Conservation (phyloP, 2,329 filamentous ascomycete genomes). For the Xylaria sp. region DNA sequence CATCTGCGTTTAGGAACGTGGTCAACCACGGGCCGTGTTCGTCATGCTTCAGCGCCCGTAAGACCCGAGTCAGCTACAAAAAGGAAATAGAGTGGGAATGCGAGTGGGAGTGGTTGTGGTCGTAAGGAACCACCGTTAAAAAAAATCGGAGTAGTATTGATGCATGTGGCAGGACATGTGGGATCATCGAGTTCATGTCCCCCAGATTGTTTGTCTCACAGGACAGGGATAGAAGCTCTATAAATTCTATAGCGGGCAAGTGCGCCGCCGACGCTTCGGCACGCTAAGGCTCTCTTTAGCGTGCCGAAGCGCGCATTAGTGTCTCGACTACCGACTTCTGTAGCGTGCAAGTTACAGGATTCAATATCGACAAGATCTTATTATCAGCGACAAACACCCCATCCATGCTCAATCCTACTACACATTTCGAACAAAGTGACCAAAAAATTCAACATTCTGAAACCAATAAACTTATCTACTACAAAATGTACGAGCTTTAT, state of each 20-base stretch:
- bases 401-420: not conserved
- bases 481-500: not conserved
- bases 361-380: not conserved
- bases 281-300: not conserved
- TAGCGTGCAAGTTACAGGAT: too few relatives aligned
- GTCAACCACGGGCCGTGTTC: conserved; percentile 7
- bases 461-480: not conserved
- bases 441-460: not conserved
- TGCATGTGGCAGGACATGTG: not conserved
- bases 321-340: not conserved
- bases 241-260: not conserved
- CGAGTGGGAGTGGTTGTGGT: not conserved
- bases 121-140: not conserved
- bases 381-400: not conserved
- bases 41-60: conserved; percentile 6
- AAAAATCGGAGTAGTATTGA: not conserved
- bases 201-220: not conserved
- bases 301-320: conserved; percentile 13
- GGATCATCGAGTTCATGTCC: not conserved
- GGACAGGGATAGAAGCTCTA: conserved; percentile 1
- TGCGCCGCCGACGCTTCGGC: conserved; percentile 3
- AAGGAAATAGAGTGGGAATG: not conserved
- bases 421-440: not conserved
- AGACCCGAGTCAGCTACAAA: not conserved
- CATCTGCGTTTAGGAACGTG: conserved; percentile 34